Evolutionary conservation across 495 filamentous ascomycete genomes (phyloP).

Genomic region (Penicillium paradoxum): DNA sequence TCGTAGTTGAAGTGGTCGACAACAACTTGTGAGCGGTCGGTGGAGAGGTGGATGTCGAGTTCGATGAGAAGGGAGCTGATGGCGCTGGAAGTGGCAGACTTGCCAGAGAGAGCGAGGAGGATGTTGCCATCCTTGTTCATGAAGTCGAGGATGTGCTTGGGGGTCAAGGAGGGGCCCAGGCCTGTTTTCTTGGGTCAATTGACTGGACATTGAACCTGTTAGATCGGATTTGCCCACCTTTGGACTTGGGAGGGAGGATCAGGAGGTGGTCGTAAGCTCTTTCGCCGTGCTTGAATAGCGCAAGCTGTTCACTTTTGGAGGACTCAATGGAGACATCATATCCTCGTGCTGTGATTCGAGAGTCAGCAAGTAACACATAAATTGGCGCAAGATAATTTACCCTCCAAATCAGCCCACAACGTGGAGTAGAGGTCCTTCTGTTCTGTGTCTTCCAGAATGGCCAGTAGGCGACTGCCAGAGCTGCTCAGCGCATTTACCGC

Average conservation of each 20-base stretch:
- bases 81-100: conserved; percentile 65
- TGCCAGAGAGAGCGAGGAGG: conserved; percentile 77
- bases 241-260: conserved; percentile 80
- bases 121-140: conserved; percentile 89
- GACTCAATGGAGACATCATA: conserved; percentile 76
- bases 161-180: conserved; percentile 80
- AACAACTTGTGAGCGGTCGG: conserved; percentile 73
- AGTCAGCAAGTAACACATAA: conserved; percentile 10
- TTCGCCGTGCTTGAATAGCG: conserved; percentile 83
- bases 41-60: conserved; percentile 84
- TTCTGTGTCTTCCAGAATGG: conserved; percentile 74
- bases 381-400: conserved; percentile 41
- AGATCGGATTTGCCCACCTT: conserved; percentile 53
- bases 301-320: conserved; percentile 76
- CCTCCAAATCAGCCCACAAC: conserved; percentile 75
- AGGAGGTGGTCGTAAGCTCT: conserved; percentile 85
- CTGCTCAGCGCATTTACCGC: conserved; percentile 72
- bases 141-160: conserved; percentile 84
- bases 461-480: conserved; percentile 75
- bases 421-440: conserved; percentile 77
- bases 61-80: conserved; percentile 83
- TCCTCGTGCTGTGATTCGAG: conserved; percentile 60
- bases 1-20: conserved; percentile 98
- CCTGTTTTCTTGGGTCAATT: conserved; percentile 48
- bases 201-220: neutral